Percentiles rank a stretch among this genome's conserved stretches.
Conservation (phyloP, 2,329 filamentous ascomycete species). For the Penicillium hesseltinei region DNA sequence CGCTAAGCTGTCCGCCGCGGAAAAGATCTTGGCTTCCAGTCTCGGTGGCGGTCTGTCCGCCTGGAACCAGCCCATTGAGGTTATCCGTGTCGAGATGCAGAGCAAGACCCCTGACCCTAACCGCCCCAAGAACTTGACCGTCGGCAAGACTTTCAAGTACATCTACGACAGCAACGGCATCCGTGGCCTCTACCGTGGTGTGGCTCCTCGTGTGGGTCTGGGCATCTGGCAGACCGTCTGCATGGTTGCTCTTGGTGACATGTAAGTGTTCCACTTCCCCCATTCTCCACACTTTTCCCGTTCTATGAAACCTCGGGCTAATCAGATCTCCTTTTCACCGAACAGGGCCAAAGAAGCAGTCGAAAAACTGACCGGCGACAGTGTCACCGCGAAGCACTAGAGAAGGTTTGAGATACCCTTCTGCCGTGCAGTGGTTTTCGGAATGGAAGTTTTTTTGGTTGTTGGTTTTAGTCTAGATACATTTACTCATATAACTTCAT, state of each 20-base stretch:
- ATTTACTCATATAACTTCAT: constrained; percentile 13
- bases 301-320: constrained; percentile 31
- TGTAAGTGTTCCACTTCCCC: constrained; percentile 60
- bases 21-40: constrained; percentile 86
- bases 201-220: constrained; percentile 88
- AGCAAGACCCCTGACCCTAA: constrained; percentile 98
- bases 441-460: constrained; percentile 7
- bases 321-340: constrained; percentile 25
- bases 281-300: background rate
- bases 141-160: constrained; percentile 76
- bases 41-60: constrained; percentile 92
- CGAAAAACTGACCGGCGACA: constrained; percentile 63
- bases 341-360: constrained; percentile 63
- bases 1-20: constrained; percentile 72
- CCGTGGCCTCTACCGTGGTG: constrained; percentile 91
- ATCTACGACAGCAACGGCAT: constrained; percentile 89
- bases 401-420: constrained; percentile 42
- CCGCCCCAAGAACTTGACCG: constrained; percentile 98
- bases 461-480: background rate
- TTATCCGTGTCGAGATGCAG: constrained; percentile 99
- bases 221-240: constrained; percentile 99
- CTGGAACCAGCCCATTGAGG: constrained; percentile 99
- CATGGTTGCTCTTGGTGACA: constrained; percentile 98
- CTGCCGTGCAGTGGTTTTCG: constrained; percentile 25
- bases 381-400: constrained; percentile 65